Evolutionary conservation across 345 rosid species (phyloP), one percentile per base, ranked within the genome.

Genomic region (Fremontodendron californicum): DNA sequence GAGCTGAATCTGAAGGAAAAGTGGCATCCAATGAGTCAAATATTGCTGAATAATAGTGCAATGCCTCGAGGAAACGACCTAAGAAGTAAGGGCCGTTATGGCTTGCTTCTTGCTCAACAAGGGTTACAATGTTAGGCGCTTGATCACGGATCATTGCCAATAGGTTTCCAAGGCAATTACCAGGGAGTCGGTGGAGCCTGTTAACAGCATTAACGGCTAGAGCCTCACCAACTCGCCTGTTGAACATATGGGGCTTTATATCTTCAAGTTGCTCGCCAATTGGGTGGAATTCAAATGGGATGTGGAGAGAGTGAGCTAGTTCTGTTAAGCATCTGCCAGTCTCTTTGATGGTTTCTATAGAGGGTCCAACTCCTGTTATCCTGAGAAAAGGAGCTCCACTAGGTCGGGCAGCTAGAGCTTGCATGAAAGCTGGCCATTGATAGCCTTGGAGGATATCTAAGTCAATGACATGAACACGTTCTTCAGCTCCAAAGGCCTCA

Each of bases 371-470:
- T 27, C 93, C 93, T 0, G 93, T 90, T 62, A 90, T 87, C 49
- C 92, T 82, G 19, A 90, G 89, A 74, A 88, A 90, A 0, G 92
- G 92, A 67, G 92, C 83, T 5, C 92, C 92, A 0, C 79, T 84
- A 0, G 92, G 87, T 66, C 94, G 78, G 39, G 89, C 91, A 11
- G 90, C 90, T 9, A 90, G 82, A 60, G 92, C 94, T 82, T 88
- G 94, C 94, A 90, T 90, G 86, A 90, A 86, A 49, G 94, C 94
- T 8, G 94, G 94, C 94, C 94, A 90, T 60, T 90, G 94, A 83
- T 90, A 90, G 29, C 94, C 94, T 49, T 90, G 94, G 54, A 82
- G 89, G 76, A 90, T 90, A 77, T 90, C 91, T 7, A 90, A 85
- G 77, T 90, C 94, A 23, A 90, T 88, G 42, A 90, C 88, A 58